A percentile compares a stretch with the other conserved stretches of the same genome.
phyloP scores from a whole-genome alignment of 2,329 filamentous ascomycete genomes.

The Tolypocladium cylindrosporum region DNA sequence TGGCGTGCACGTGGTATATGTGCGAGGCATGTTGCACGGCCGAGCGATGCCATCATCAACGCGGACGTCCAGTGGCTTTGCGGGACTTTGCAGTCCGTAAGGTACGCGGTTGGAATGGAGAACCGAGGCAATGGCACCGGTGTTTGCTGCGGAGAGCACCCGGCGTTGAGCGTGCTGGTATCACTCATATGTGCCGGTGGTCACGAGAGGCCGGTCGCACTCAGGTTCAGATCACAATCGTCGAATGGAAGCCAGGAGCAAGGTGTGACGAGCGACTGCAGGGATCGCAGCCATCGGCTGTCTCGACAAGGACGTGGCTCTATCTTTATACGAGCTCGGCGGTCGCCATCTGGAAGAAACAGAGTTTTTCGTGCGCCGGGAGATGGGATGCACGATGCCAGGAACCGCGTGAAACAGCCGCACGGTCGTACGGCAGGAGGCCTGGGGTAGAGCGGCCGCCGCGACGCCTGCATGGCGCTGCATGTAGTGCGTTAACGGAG shows the following conservation, averaged over 20 bases:
- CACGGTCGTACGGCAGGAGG: constrained; percentile 3
- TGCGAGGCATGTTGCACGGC: background rate
- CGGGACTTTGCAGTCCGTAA: background rate
- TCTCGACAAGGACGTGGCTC: background rate
- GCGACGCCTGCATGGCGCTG: background rate
- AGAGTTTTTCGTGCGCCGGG: background rate
- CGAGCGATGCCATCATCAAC: background rate
- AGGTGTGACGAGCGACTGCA: background rate
- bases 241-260: background rate
- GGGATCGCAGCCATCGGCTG: background rate
- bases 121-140: background rate
- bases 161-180: background rate
- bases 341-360: background rate
- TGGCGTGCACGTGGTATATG: background rate
- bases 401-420: constrained; percentile 5
- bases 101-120: background rate
- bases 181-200: background rate
- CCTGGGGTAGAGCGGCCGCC: constrained; percentile 3
- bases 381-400: constrained; percentile 2
- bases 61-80: background rate
- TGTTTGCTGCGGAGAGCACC: background rate
- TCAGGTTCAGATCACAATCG: background rate
- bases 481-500: background rate
- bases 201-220: background rate
- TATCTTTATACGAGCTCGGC: background rate